Evolutionary conservation across 768 basidiomycete genomes (phyloP).

Genomic region (Mycena pura): DNA sequence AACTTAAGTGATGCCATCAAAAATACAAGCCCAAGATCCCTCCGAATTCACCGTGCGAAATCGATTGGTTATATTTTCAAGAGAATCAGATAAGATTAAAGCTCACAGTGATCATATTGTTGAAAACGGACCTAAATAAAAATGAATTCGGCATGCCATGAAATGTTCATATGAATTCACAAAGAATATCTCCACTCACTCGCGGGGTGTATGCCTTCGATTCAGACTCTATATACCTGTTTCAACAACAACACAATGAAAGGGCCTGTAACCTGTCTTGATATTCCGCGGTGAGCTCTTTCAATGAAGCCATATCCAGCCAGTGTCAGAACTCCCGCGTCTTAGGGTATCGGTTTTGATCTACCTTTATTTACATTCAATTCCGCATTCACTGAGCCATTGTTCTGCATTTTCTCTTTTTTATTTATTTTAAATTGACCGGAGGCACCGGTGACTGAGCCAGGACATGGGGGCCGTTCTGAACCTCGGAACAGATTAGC

Average conservation of each 20-base stretch:
- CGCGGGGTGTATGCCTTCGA: no score
- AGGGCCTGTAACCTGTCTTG: slow-evolving; percentile 1
- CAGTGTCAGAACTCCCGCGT: slow-evolving; percentile 2
- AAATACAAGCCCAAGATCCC: no score
- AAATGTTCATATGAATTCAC: no score
- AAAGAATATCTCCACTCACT: no score
- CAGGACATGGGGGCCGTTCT: slow-evolving; percentile 1
- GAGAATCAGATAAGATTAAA: no score
- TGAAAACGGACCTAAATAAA: no score
- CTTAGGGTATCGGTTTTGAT: slow-evolving; percentile 3
- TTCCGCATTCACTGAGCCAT: slow-evolving; percentile 1
- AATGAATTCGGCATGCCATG: no score
- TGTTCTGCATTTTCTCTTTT: neutral
- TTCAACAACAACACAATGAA: slow-evolving; percentile 3
- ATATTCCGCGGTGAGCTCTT: slow-evolving; percentile 1
- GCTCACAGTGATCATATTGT: no score
- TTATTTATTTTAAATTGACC: neutral
- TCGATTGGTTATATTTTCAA: no score
- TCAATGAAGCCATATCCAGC: slow-evolving; percentile 1
- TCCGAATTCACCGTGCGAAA: no score
- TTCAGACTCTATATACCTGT: no score
- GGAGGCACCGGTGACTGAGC: neutral
- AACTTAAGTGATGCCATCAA: no score
- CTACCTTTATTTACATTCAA: slow-evolving; percentile 1
- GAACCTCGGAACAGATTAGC: neutral